These are phyloP conservation scores for Psilocybe cubensis DNA, from an alignment of 768 basidiomycete genomes.

Conservation along the genomic window DNA sequence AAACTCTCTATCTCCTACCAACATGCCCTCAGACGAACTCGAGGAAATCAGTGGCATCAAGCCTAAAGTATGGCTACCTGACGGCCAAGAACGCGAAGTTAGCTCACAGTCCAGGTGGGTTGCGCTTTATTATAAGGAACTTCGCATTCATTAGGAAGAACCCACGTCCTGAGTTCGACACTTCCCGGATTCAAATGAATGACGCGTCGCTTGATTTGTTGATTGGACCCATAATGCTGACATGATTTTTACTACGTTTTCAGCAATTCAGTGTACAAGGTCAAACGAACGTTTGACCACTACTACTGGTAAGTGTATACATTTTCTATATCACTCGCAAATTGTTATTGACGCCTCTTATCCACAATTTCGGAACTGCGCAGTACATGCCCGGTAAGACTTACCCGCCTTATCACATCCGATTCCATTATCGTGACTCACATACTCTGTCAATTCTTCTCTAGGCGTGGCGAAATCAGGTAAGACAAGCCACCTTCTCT, in stretches of 20 bases:
- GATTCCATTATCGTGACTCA: constrained; percentile 4
- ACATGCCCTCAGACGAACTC: constrained; percentile 43
- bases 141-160: not conserved
- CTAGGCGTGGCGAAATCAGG: constrained; percentile 34
- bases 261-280: constrained; percentile 46
- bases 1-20: constrained; percentile 8
- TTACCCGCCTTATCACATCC: constrained; percentile 2
- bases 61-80: constrained; percentile 47
- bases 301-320: constrained; percentile 32
- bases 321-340: not conserved
- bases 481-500: not conserved
- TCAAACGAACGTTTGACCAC: constrained; percentile 48
- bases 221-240: constrained; percentile 8
- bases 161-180: not conserved
- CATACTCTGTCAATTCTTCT: constrained; percentile 7
- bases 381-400: constrained; percentile 33
- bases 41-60: constrained; percentile 54
- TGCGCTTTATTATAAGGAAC: not conserved
- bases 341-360: not conserved
- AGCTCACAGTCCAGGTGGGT: constrained; percentile 42
- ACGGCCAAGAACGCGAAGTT: constrained; percentile 53
- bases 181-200: not conserved
- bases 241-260: constrained; percentile 1
- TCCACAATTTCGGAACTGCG: not conserved
- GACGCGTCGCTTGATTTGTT: constrained; percentile 19